Evolutionary conservation across 1,284 basidiomycete species (phyloP).

Genomic region (Peniophora sp.): DNA sequence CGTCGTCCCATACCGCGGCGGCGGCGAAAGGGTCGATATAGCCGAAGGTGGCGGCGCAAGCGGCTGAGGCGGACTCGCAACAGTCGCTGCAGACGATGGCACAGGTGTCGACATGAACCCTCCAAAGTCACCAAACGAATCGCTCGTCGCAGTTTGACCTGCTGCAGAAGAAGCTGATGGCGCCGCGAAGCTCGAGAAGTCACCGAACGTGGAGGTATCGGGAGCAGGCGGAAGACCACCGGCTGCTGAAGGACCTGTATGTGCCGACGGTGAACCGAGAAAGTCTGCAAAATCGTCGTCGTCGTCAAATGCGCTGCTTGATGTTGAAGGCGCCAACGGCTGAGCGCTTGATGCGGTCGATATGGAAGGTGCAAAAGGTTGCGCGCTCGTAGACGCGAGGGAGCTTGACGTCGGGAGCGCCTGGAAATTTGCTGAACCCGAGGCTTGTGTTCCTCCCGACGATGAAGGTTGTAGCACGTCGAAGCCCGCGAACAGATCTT

Average conservation of each 20-base stretch:
- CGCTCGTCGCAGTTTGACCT: constrained; percentile 1
- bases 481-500: constrained; percentile 49
- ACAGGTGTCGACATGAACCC: constrained; percentile 10
- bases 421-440: background rate
- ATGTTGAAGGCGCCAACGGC: background rate
- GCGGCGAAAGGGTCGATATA: too few species aligned
- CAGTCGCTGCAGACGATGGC: background rate
- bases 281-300: constrained; percentile 25
- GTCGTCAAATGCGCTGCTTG: constrained; percentile 6
- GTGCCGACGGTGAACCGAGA: constrained; percentile 5
- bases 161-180: background rate
- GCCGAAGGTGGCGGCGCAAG: background rate
- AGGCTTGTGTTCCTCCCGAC: constrained; percentile 12
- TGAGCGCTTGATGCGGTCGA: constrained; percentile 7
- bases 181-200: background rate
- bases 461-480: constrained; percentile 76
- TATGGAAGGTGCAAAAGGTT: constrained; percentile 8
- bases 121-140: constrained; percentile 10
- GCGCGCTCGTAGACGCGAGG: constrained; percentile 9
- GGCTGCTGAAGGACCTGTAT: background rate
- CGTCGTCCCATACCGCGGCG: too few species aligned
- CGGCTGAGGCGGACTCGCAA: background rate
- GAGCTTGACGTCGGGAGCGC: constrained; percentile 9
- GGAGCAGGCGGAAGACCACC: background rate
- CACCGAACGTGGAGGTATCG: too few species aligned